Base-by-base conservation (phyloP, 2,329 filamentous ascomycete genomes). In the Pseudogymnoascus sp. region DNA sequence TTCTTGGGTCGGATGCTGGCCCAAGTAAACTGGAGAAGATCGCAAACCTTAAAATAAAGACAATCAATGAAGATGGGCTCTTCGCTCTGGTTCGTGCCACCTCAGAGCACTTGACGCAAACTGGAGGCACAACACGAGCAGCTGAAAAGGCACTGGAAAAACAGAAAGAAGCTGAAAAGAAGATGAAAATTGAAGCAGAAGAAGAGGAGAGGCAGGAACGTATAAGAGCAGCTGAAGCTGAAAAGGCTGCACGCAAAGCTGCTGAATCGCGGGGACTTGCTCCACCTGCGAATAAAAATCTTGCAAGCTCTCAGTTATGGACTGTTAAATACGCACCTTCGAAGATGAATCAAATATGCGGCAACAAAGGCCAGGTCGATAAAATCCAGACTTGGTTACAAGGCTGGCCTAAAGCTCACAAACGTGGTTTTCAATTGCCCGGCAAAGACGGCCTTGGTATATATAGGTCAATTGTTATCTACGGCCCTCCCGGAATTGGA, bases 291-390 rank as follows among this genome's bases (percentile, higher is more conserved):
- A 60, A 25, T 25, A 60, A 60, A 41, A 63, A 71, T 1, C 75
- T 75, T 61, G 74, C 80, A 38, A 81, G 86, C 61, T 82, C 85
- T 64, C 87, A 90, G 68, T 80, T 99, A 1, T 96, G 95, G 89
- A 99, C 95, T 1, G 90, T 88, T 49, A 97, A 97, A 70, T 97
- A 99, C 75, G 95, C 95, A 0, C 95, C 95, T 2, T 90, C 89
- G 1, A 83, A 88, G 62, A 80, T 96, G 45, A 88, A 78, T 63
- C 93, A 97, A 72, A 96, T 99, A 58, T 97, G 93, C 73, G 95
- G 95, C 66, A 99, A 99, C 77, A 97, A 97, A 75, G 81, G 78
- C 1, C 85, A 88, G 31, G 93, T 99, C 0, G 93, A 97, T 72
- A 96, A 89, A 73, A 88, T 99, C 9, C 91, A 96, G 71, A 81